These are phyloP conservation scores for Termitomyces eurrhizus DNA, from an alignment of 768 basidiomycete species.

Conservation along the genomic window DNA sequence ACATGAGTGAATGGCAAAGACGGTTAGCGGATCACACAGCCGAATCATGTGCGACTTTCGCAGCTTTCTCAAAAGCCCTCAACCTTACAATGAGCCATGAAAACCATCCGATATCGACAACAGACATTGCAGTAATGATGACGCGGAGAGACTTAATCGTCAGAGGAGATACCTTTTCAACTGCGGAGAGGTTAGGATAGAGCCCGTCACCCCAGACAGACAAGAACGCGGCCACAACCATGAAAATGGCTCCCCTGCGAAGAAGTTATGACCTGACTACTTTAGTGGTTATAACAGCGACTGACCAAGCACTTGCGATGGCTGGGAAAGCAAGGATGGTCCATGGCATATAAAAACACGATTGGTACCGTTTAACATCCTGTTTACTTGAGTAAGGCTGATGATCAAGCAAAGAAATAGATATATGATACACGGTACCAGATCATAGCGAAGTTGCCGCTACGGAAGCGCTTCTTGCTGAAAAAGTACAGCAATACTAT, in stretches of 20 bases:
- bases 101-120: neutral
- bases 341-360: neutral
- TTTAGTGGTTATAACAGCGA: neutral
- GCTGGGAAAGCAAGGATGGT: neutral
- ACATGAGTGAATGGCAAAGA: too few relatives aligned
- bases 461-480: neutral
- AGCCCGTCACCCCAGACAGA: neutral
- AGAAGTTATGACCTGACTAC: neutral
- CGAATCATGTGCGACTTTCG: neutral
- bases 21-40: neutral
- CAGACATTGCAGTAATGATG: neutral
- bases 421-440: neutral
- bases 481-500: neutral
- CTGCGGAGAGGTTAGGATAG: neutral
- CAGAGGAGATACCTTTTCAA: neutral
- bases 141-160: neutral
- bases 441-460: neutral
- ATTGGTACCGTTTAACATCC: neutral
- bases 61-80: neutral
- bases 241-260: neutral
- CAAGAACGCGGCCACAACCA: neutral
- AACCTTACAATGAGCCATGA: neutral
- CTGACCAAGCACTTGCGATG: neutral
- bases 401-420: neutral
- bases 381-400: neutral